Evolutionary conservation across 2,329 filamentous ascomycete species (phyloP).

Genomic region (Ilyonectria sp.): DNA sequence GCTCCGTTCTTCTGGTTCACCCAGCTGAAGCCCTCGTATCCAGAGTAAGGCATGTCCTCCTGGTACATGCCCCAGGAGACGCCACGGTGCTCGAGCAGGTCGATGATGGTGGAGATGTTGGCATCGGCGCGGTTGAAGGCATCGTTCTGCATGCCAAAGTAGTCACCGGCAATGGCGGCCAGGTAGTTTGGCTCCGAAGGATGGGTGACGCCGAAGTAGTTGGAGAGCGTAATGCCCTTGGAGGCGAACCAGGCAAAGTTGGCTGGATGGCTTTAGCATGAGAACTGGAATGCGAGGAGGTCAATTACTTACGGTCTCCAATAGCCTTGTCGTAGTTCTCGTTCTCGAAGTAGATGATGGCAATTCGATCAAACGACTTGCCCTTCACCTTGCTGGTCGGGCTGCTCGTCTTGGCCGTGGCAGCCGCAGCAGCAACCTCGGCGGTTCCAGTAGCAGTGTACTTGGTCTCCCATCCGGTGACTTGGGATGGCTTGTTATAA

Average conservation of each 20-base stretch:
- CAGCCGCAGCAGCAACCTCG: conserved; percentile 69
- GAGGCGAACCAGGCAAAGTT: conserved; percentile 49
- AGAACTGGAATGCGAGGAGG: not conserved
- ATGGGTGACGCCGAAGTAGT: conserved; percentile 70
- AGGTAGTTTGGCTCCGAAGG: conserved; percentile 80
- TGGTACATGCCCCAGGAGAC: conserved; percentile 83
- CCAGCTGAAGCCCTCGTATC: conserved; percentile 76
- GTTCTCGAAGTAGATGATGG: conserved; percentile 85
- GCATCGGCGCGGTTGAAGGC: conserved; percentile 66
- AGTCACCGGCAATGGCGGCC: conserved; percentile 73
- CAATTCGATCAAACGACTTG: conserved; percentile 80
- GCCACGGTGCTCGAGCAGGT: conserved; percentile 75
- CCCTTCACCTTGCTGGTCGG: conserved; percentile 77
- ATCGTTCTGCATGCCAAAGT: conserved; percentile 75
- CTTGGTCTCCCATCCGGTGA: conserved; percentile 53
- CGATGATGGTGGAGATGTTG: conserved; percentile 78
- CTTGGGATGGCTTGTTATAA: not conserved
- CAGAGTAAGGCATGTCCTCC: conserved; percentile 83
- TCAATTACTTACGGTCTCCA: conserved; percentile 67
- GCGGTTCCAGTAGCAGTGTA: conserved; percentile 68
- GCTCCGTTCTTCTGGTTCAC: conserved; percentile 76
- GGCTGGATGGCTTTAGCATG: conserved; percentile 31
- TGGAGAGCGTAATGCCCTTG: conserved; percentile 50
- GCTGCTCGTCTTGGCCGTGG: conserved; percentile 72
- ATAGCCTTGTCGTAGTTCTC: conserved; percentile 77